Conservation (phyloP, 129 eudicot genomes). For the carrot (Daucus carota) region DNA sequence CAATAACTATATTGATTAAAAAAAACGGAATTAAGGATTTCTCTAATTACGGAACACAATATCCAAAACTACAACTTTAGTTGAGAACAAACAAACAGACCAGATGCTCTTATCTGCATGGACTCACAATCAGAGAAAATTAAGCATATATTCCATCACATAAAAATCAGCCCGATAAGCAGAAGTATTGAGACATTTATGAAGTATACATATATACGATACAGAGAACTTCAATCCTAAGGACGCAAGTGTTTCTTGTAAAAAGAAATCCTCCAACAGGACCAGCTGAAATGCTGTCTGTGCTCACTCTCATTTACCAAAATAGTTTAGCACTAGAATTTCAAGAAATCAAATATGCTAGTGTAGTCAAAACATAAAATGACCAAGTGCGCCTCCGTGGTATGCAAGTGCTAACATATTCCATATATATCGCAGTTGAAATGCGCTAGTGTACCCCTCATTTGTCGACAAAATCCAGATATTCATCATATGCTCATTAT, state of each 20-base stretch:
- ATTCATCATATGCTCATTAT: background rate
- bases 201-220: background rate
- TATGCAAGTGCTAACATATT: background rate
- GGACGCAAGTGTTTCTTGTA: too few relatives aligned
- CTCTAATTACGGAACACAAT: background rate
- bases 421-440: background rate
- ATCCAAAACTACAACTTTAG: background rate
- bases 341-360: background rate
- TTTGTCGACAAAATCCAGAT: background rate
- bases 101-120: background rate
- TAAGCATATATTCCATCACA: background rate
- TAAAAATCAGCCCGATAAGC: background rate
- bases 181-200: background rate
- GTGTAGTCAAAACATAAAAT: background rate
- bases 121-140: background rate
- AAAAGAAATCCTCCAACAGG: background rate
- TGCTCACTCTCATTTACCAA: background rate
- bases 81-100: background rate
- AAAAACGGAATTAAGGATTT: slow-evolving; percentile 1
- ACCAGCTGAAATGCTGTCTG: background rate
- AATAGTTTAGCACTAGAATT: background rate
- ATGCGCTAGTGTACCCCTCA: background rate
- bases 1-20: background rate
- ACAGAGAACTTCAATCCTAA: too few relatives aligned
- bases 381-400: background rate